Evolutionary conservation across 306 rosid species (phyloP).

Genomic region (Castanea crenata): DNA sequence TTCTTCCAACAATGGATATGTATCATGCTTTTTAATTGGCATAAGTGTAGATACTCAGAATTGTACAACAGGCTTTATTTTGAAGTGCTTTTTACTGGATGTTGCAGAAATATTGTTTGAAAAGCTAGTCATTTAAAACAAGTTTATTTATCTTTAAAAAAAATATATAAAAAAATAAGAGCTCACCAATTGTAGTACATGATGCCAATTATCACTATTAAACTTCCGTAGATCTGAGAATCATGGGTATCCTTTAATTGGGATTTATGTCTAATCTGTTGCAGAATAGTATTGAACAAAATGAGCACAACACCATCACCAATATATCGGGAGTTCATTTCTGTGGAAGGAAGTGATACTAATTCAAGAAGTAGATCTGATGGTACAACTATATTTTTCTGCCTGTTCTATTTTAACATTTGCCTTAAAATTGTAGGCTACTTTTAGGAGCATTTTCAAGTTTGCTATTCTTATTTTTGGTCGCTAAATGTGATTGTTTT

Average conservation of each 20-base stretch:
- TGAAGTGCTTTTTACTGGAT: neutral
- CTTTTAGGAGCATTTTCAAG: neutral
- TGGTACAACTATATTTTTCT: constrained; percentile 30
- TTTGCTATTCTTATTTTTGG: no score
- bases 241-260: neutral
- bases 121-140: neutral
- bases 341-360: constrained; percentile 52
- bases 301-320: constrained; percentile 53
- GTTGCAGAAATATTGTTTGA: neutral
- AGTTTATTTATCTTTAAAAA: neutral
- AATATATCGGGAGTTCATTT: constrained; percentile 44
- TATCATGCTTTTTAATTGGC: neutral
- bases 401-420: neutral
- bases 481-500: neutral
- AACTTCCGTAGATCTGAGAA: neutral
- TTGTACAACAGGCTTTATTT: neutral
- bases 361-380: constrained; percentile 50
- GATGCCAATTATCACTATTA: neutral
- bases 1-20: neutral
- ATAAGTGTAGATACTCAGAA: neutral
- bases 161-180: neutral
- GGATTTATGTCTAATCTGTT: neutral
- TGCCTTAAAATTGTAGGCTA: neutral
- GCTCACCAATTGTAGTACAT: neutral
- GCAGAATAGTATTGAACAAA: constrained; percentile 33